These are phyloP conservation scores for Populus simonii DNA, from an alignment of 345 rosid species.

Conservation along the genomic window DNA sequence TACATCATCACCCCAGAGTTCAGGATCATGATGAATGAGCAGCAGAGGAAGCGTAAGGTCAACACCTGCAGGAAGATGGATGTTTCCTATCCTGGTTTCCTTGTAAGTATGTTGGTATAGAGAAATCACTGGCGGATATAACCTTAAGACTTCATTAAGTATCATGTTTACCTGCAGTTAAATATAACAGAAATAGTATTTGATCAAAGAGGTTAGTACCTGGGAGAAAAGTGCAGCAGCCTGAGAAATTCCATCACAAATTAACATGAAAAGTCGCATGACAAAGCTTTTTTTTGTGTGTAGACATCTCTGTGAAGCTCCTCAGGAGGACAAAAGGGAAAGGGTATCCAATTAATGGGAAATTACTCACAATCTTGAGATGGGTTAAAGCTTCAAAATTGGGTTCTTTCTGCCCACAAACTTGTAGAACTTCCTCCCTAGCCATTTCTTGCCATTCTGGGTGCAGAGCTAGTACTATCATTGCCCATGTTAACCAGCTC, in stretches of 20 bases:
- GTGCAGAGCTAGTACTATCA: slow-evolving; percentile 45
- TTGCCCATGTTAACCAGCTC: slow-evolving; percentile 47
- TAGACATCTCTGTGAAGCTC: too few relatives aligned
- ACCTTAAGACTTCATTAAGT: slow-evolving; percentile 34
- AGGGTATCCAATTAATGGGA: not conserved
- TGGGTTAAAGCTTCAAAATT: slow-evolving; percentile 27
- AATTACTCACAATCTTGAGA: slow-evolving; percentile 36
- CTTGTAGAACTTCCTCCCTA: slow-evolving; percentile 42
- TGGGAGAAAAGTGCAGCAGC: not conserved
- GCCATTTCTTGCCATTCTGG: slow-evolving; percentile 57
- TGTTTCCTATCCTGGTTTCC: slow-evolving; percentile 31
- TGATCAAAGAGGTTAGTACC: not conserved
- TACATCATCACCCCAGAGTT: slow-evolving; percentile 41
- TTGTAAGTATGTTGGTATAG: slow-evolving; percentile 19
- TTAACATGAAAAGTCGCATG: too few relatives aligned
- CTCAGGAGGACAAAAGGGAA: too few relatives aligned
- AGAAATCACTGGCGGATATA: slow-evolving; percentile 48
- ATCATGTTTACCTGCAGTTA: slow-evolving; percentile 40
- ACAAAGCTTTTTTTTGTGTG: too few relatives aligned
- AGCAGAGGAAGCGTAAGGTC: slow-evolving; percentile 35
- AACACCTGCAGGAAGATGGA: slow-evolving; percentile 37
- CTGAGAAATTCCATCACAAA: too few relatives aligned
- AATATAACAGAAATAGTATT: not conserved
- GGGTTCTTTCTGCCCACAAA: slow-evolving; percentile 30
- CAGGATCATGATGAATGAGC: slow-evolving; percentile 40